phyloP scores from a whole-genome alignment of 1,139 yeast species.

The Tardiomyces blankii region DNA sequence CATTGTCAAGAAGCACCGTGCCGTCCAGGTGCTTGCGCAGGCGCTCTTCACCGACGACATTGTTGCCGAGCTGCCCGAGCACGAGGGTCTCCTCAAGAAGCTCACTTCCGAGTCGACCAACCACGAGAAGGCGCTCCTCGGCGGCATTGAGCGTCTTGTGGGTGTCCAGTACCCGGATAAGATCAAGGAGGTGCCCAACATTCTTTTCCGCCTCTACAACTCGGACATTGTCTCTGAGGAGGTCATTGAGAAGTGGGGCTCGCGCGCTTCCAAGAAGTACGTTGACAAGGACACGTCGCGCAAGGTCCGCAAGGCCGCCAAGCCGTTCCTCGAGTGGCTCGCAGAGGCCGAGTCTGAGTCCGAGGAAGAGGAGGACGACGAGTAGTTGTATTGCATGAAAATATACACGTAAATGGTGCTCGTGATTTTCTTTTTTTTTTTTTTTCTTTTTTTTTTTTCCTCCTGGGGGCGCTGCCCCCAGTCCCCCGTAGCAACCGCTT shows the following conservation, averaged over 20 bases:
- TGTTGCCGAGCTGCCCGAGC: conserved; percentile 59
- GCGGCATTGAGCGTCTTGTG: conserved; percentile 90
- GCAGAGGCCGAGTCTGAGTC: conserved; percentile 85
- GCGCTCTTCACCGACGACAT: conserved; percentile 74
- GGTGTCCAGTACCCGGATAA: conserved; percentile 77
- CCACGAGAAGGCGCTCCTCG: conserved; percentile 80
- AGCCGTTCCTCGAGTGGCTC: conserved; percentile 90
- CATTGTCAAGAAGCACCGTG: conserved; percentile 59
- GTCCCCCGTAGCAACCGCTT: no score
- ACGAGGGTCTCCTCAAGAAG: conserved; percentile 73
- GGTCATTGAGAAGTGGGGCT: conserved; percentile 72
- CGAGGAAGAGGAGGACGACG: conserved; percentile 23
- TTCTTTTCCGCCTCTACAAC: conserved; percentile 71
- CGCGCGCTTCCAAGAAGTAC: conserved; percentile 85
- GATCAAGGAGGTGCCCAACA: conserved; percentile 65
- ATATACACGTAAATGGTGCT: no score
- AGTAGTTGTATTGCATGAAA: neutral
- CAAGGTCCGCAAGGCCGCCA: conserved; percentile 93
- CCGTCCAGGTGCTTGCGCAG: conserved; percentile 89
- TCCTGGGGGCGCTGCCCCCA: no score
- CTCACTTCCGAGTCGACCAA: conserved; percentile 44
- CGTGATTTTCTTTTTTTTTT: no score
- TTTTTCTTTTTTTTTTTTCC: no score
- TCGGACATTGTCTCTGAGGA: conserved; percentile 79
- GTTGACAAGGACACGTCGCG: conserved; percentile 87